Conservation (phyloP, 208 protist genomes). For the Spongospora subterranea region DNA sequence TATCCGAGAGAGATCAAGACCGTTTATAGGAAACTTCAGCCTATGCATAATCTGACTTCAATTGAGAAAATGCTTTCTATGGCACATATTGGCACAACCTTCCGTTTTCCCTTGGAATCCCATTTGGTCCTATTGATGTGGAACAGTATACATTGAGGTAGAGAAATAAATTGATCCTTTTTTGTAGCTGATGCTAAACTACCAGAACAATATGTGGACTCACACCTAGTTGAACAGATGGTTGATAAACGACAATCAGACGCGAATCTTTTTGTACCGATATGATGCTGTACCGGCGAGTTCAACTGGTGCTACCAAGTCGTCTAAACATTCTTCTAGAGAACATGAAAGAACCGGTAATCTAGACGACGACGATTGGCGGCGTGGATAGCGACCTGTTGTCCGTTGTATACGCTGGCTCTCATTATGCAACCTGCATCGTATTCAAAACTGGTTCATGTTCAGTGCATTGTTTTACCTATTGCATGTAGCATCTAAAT, state of each 20-base stretch:
- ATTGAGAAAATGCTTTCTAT: background rate
- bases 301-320: background rate
- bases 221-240: constrained; percentile 14
- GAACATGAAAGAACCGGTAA: background rate
- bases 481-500: background rate
- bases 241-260: background rate
- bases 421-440: too few relatives aligned
- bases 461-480: too few relatives aligned
- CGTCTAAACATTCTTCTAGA: background rate
- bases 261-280: background rate
- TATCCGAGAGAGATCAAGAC: background rate
- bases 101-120: constrained; percentile 21
- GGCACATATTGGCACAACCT: background rate
- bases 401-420: too few relatives aligned
- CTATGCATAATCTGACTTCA: background rate
- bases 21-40: background rate
- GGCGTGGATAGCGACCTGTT: background rate
- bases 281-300: background rate
- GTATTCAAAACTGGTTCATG: too few relatives aligned
- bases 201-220: background rate
- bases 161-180: background rate
- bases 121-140: constrained; percentile 54
- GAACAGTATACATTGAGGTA: background rate
- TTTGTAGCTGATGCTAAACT: background rate
- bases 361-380: background rate